Base-by-base conservation (phyloP, 129 eudicot species). In the Kitagawia praeruptora region DNA sequence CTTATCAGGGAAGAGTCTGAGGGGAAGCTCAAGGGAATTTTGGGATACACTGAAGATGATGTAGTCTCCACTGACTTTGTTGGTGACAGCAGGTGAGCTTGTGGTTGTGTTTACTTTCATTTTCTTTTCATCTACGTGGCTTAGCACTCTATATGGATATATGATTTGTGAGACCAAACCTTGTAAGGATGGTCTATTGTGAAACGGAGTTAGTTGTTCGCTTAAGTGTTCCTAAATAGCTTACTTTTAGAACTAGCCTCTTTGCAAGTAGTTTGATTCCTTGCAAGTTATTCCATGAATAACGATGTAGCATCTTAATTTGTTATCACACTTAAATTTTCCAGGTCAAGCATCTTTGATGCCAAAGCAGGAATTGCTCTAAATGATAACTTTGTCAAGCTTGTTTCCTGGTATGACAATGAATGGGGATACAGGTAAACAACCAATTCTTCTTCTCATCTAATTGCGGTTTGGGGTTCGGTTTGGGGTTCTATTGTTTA, bases 341-440 rank as follows among this genome's bases (percentile, higher is more conserved):
- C 56, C 87, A 91, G 96, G 88, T 91, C 96, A 51, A 91, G 96
- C 86, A 91, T 91, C 41, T 91, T 91, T 69, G 96, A 91, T 88
- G 96, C 96, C 5, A 88, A 91, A 90, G 96, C 96, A 25, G 96
- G 96, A 80, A 91, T 91, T 49, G 96, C 96, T 44, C 80, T 91
- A 82, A 91, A 74, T 47, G 75, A 87, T 5, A 87, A 86, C n/a
- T 91, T 88, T 85, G 96, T 88, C 64, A 91, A 91, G 89, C 82
- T 91, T n/a, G 91, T 91, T 75, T 66, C 92, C 63, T 91, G 96
- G 93, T 91, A 91, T 21, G 96, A 91, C 80, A 91, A 91, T 38
- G 96, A 91, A 81, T 91, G 96, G 96, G 93, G 96, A 56, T 91
- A 88, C 93, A 91, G 91, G 96, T 91, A 88, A 37, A 7, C 56